Evolutionary conservation across 352 stramenopile species (phyloP), one percentile per base, ranked within the genome.

Genomic region (Pythium angustatum): DNA sequence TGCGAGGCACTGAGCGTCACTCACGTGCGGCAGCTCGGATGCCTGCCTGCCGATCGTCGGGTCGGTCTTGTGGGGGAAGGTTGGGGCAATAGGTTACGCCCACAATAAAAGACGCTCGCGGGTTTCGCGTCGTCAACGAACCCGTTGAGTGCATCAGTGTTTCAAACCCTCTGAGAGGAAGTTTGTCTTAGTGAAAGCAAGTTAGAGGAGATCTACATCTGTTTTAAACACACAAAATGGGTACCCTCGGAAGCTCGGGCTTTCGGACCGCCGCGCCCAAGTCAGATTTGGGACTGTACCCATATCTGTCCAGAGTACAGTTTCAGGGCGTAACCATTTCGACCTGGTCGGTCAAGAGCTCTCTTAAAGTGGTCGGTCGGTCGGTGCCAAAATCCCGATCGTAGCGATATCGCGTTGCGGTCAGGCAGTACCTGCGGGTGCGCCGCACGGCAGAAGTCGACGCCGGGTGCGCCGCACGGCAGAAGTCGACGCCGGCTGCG

Each of bases 171-270:
- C 0, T 14, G 1, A 7, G 2, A 10, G 33, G 60, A 50, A 60
- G 60, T 67, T 67, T 3, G 4, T 3, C 38, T 57, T 67, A 67
- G 38, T 52, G n/a, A 36, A 43, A 40, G 5, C 40, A 67, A 57
- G n/a, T n/a, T n/a, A n/a, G n/a, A n/a, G n/a, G n/a, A n/a, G n/a
- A n/a, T n/a, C n/a, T n/a, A n/a, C n/a, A n/a, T n/a, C n/a, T n/a
- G 53, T 68, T 69, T 63, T n/a, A 64, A 69, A 69, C 62, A 43
- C 2, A 5, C 1, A n/a, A n/a, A n/a, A 63, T 63, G 56, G 53
- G 15, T 60, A 59, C 51, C n/a, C n/a, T n/a, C n/a, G n/a, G n/a
- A n/a, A n/a, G 22, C 3, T 22, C 22, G 15, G 38, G 38, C 15
- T 44, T 21, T 22, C n/a, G 33, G 8, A 38, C 8, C 33, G 33